A percentile compares a stretch with the other conserved stretches of the same genome.
These are phyloP conservation scores for Microbotryum lychnidis-dioicae DNA, from an alignment of 1,284 basidiomycete species.

Conservation along the genomic window DNA sequence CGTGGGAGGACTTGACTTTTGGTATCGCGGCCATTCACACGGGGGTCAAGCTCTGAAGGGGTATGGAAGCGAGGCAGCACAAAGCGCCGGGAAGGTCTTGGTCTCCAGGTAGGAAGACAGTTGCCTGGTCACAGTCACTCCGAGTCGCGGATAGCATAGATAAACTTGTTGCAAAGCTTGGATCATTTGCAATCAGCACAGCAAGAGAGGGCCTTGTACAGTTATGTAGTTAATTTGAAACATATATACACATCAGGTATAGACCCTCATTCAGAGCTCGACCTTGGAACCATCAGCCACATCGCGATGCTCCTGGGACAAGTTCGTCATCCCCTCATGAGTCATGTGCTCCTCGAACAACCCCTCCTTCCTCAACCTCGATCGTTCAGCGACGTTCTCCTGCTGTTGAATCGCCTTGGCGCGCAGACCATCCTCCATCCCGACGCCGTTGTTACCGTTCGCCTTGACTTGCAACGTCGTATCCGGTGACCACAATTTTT, in stretches of 20 bases:
- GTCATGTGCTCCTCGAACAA: slow-evolving; percentile 20
- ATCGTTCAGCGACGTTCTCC: slow-evolving; percentile 24
- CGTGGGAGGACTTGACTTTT: slow-evolving; percentile 36
- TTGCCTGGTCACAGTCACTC: too few species aligned
- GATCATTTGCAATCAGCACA: too few species aligned
- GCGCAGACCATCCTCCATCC: slow-evolving; percentile 12
- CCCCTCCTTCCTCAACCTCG: slow-evolving; percentile 15
- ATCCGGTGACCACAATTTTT: background rate
- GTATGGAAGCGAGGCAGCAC: too few species aligned
- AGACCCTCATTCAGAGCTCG: too few species aligned
- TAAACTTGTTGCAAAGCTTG: too few species aligned
- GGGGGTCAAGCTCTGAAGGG: slow-evolving; percentile 33
- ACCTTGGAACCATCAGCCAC: background rate
- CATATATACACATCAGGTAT: too few species aligned
- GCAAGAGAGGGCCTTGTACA: too few species aligned
- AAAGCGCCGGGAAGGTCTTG: too few species aligned
- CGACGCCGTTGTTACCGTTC: slow-evolving; percentile 13
- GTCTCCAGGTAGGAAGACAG: too few species aligned
- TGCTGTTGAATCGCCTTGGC: slow-evolving; percentile 13
- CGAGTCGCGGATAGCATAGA: too few species aligned
- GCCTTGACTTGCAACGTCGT: slow-evolving; percentile 9
- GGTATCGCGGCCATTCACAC: slow-evolving; percentile 37
- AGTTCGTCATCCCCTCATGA: slow-evolving; percentile 16
- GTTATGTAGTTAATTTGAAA: too few species aligned
- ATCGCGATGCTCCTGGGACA: slow-evolving; percentile 11